Evolutionary conservation across 2,329 filamentous ascomycete genomes (phyloP), one percentile per base, ranked within the genome.

Genomic region (Fusarium sp.): DNA sequence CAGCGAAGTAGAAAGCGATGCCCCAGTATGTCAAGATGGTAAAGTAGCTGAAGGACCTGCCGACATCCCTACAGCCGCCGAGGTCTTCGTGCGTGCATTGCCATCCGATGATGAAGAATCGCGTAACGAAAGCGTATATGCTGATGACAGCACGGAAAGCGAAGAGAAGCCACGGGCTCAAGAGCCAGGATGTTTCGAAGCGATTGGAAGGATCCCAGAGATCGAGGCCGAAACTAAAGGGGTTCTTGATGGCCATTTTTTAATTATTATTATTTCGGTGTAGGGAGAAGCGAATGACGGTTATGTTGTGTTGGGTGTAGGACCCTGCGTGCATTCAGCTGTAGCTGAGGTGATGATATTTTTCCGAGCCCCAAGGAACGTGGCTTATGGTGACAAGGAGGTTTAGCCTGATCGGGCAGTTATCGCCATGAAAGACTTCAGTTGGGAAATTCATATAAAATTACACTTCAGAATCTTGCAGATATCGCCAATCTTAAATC

Each of bases 11-110:
- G 84, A 95, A 96, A 31, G 89, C 91, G 41, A 96, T 83, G 5
- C 93, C 93, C 93, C 93, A 96, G 86, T 92, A 96, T 15, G 92
- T 94, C 66, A 96, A 85, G 78, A 91, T 86, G 35, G 94, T 97
- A 85, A 97, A 97, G 86, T 90, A 97, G 77, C 91, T 94, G 85
- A 97, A 96, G 51, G 87, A 88, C 51, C 85, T 82, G 59, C 85
- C 83, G 33, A 89, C 87, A 3, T 78, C 79, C 39, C 79, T 73
- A 79, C 86, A 87, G 55, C 87, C 84, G 69, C 84, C 84, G 17
- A 79, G 74, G 3, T 70, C 58, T 39, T 82, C 80, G 79, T 89
- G 86, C n/a, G 85, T 83, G 78, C 90, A 90, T 69, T 89, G 83
- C 86, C 89, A 93, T 69, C 86, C 90, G 79, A 95, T 90, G 79